A percentile compares a stretch with the other conserved stretches of the same genome.
phyloP scores from a whole-genome alignment of 805 yeast genomes.

The Suhomyces canberraensis region DNA sequence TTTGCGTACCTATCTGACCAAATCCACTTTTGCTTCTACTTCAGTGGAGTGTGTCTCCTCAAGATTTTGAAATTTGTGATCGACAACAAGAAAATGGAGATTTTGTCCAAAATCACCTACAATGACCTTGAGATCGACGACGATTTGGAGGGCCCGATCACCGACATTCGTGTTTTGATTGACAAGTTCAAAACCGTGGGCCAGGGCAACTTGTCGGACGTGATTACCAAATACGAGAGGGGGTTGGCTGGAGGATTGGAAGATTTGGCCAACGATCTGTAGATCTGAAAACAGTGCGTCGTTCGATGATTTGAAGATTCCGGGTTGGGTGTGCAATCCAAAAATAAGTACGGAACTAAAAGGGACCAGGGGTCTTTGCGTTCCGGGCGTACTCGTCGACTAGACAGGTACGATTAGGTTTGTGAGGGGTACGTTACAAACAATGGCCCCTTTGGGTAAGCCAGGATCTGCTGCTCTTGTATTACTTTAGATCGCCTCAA shows the following conservation, averaged over 20 bases:
- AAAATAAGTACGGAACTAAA: no score
- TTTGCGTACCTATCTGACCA: slow-evolving; percentile 73
- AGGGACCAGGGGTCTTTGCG: no score
- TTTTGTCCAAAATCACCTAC: neutral
- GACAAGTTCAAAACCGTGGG: slow-evolving; percentile 29
- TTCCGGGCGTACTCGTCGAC: no score
- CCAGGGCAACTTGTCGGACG: slow-evolving; percentile 25
- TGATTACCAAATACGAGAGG: slow-evolving; percentile 26
- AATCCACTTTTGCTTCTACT: slow-evolving; percentile 52
- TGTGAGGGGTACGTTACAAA: no score
- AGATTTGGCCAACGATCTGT: neutral
- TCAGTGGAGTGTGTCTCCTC: slow-evolving; percentile 37
- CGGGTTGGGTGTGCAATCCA: no score
- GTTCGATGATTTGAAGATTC: no score
- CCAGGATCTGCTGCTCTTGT: no score
- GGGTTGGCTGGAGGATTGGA: slow-evolving; percentile 13
- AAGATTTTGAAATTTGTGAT: slow-evolving; percentile 17
- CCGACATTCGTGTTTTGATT: slow-evolving; percentile 19
- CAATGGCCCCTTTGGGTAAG: no score
- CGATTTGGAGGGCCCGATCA: neutral
- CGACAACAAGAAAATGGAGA: slow-evolving; percentile 3
- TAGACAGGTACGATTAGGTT: no score
- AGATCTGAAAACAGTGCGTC: no score
- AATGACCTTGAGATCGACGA: neutral
- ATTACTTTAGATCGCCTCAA: no score